These are phyloP conservation scores for Blastobotrys buckinghamii DNA, from an alignment of 1,139 yeast species.

Conservation along the genomic window DNA sequence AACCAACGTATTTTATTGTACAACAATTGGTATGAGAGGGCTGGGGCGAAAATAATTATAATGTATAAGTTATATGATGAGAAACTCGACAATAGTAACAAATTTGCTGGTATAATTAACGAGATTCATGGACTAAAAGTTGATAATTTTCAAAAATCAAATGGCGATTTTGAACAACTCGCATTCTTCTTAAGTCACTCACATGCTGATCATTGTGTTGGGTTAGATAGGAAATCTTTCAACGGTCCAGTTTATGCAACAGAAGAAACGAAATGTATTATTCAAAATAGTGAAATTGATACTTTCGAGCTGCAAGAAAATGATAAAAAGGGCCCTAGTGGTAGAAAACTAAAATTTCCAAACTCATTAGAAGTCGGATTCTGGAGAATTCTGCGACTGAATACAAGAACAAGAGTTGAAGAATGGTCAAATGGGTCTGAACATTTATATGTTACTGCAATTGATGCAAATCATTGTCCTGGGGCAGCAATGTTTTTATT, in stretches of 20 bases:
- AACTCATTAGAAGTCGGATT: too few relatives aligned
- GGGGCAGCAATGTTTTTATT: constrained; percentile 55
- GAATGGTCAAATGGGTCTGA: constrained; percentile 10
- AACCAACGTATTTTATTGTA: too few relatives aligned
- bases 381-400: background rate
- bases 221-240: constrained; percentile 39
- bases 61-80: too few relatives aligned
- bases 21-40: too few relatives aligned
- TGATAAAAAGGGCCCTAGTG: too few relatives aligned
- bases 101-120: constrained; percentile 1
- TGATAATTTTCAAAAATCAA: constrained; percentile 39
- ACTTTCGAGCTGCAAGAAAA: background rate
- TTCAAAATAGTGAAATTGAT: background rate
- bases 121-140: constrained; percentile 30
- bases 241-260: constrained; percentile 29
- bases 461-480: constrained; percentile 51
- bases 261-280: background rate
- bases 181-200: constrained; percentile 45
- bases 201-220: constrained; percentile 53
- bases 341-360: too few relatives aligned
- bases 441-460: constrained; percentile 28
- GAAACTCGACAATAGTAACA: background rate
- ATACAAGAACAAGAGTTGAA: constrained; percentile 8
- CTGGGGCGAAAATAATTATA: too few relatives aligned
- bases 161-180: constrained; percentile 7